Evolutionary conservation across 1,284 basidiomycete species (phyloP).

Genomic region (Calocybe gambosa): DNA sequence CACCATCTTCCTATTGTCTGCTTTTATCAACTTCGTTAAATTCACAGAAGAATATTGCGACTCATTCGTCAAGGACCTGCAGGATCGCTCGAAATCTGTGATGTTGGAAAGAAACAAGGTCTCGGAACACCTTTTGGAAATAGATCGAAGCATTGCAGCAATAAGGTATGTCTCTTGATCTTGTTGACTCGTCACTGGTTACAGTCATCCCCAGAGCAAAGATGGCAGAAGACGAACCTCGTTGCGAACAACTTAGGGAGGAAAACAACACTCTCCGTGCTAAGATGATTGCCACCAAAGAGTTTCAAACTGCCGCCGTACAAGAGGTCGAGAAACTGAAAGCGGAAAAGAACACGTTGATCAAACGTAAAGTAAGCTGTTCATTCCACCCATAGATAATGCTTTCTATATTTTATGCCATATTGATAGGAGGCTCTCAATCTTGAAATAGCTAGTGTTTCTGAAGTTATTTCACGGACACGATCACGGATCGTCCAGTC

Average conservation of each 20-base stretch:
- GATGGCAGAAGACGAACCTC: constrained; percentile 66
- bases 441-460: constrained; percentile 47
- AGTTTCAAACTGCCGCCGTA: constrained; percentile 52
- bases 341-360: constrained; percentile 52
- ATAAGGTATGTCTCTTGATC: constrained; percentile 48
- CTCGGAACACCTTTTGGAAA: constrained; percentile 41
- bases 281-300: constrained; percentile 62
- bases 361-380: constrained; percentile 45
- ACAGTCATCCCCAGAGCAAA: constrained; percentile 42
- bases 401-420: not conserved
- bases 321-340: constrained; percentile 64
- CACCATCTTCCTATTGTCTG: constrained; percentile 71
- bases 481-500: constrained; percentile 78
- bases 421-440: constrained; percentile 49
- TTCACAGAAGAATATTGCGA: constrained; percentile 72
- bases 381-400: not conserved
- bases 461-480: constrained; percentile 55
- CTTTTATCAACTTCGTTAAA: constrained; percentile 89
- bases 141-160: constrained; percentile 48
- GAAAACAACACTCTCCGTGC: constrained; percentile 60
- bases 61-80: constrained; percentile 52
- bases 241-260: constrained; percentile 50
- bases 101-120: constrained; percentile 52
- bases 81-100: constrained; percentile 50
- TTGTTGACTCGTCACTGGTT: not conserved